A percentile compares a stretch with the other conserved stretches of the same genome.
Conservation (phyloP, 768 basidiomycete genomes). For the Asterophora parasitica region DNA sequence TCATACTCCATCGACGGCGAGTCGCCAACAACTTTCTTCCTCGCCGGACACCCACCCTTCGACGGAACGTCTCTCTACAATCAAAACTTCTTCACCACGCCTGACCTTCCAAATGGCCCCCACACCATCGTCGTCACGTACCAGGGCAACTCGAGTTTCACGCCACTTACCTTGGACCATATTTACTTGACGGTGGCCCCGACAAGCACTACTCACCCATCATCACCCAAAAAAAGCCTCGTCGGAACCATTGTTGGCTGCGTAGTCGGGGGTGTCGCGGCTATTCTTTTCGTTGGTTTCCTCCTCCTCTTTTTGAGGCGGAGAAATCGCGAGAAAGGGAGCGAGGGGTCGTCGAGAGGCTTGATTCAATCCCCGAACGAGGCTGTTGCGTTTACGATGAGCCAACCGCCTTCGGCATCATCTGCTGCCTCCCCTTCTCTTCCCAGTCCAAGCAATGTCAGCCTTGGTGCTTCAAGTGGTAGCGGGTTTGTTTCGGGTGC, state of each 20-base stretch:
- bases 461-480: neutral
- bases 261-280: neutral
- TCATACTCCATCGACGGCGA: conserved; percentile 8
- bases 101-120: conserved; percentile 1
- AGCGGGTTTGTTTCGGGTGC: neutral
- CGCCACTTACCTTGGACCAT: conserved; percentile 8
- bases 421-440: neutral
- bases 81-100: conserved; percentile 9
- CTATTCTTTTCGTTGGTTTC: neutral
- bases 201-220: too few relatives aligned
- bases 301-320: neutral
- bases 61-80: neutral
- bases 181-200: neutral
- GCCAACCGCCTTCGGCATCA: neutral
- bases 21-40: neutral
- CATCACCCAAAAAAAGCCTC: neutral
- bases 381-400: neutral
- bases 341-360: too few relatives aligned
- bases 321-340: neutral
- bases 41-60: neutral
- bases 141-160: neutral
- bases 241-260: conserved; percentile 2
- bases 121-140: conserved; percentile 9
- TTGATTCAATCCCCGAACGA: neutral
- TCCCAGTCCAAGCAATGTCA: neutral